These are phyloP conservation scores for Pyracantha coccinea DNA, from an alignment of 331 rosid genomes.

Conservation along the genomic window DNA sequence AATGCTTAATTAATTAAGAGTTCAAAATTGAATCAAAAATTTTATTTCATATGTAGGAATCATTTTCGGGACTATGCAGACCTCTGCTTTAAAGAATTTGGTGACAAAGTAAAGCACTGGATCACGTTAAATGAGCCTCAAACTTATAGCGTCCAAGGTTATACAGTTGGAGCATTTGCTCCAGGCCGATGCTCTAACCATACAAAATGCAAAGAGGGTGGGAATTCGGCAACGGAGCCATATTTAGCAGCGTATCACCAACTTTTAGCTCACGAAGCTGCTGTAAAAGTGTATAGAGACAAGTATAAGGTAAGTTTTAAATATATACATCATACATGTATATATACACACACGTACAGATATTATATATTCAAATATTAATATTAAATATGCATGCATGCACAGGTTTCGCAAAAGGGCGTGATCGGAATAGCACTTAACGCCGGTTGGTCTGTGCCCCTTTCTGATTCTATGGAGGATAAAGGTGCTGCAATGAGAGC, in stretches of 20 bases:
- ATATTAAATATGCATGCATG: background rate
- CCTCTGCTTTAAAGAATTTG: conserved; percentile 6
- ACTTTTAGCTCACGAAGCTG: conserved; percentile 18
- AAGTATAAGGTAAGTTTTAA: conserved; percentile 8
- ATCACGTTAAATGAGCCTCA: conserved; percentile 17
- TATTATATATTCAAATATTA: background rate
- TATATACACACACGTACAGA: background rate
- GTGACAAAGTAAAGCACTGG: conserved; percentile 14
- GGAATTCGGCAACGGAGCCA: conserved; percentile 23
- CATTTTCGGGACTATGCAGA: conserved; percentile 10
- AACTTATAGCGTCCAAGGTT: background rate
- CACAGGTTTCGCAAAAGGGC: conserved; percentile 17
- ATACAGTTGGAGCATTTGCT: background rate
- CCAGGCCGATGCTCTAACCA: conserved; percentile 27
- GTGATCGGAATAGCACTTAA: conserved; percentile 11
- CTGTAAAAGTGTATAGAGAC: conserved; percentile 4
- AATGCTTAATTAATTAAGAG: too few species aligned
- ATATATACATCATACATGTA: too few species aligned
- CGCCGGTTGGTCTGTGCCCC: background rate
- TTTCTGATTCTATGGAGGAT: background rate
- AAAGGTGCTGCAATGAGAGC: conserved; percentile 3
- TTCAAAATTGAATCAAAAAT: background rate
- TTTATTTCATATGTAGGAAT: background rate
- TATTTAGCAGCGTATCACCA: conserved; percentile 9
- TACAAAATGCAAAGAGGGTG: conserved; percentile 8